These are phyloP conservation scores for Irpex sp. DNA, from an alignment of 1,284 basidiomycete species.

Conservation along the genomic window DNA sequence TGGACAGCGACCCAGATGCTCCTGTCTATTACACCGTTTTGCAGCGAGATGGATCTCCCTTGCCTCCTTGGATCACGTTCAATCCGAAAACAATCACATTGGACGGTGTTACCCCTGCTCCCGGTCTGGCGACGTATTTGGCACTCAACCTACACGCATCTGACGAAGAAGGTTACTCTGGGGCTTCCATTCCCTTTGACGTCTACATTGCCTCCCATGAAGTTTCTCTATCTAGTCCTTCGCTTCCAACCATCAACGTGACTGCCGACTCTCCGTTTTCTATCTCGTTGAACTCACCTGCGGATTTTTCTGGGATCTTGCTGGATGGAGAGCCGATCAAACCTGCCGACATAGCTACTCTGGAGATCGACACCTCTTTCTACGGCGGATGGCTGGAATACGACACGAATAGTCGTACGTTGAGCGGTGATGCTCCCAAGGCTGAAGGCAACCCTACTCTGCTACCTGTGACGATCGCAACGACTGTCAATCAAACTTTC, in stretches of 20 bases:
- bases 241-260: slow-evolving; percentile 64
- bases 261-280: slow-evolving; percentile 54
- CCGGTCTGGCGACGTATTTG: slow-evolving; percentile 24
- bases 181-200: slow-evolving; percentile 47
- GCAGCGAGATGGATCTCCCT: slow-evolving; percentile 59
- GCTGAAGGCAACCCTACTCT: slow-evolving; percentile 27
- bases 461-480: slow-evolving; percentile 61
- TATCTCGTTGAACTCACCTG: slow-evolving; percentile 51
- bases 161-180: slow-evolving; percentile 63
- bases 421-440: slow-evolving; percentile 62
- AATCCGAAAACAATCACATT: slow-evolving; percentile 68
- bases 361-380: slow-evolving; percentile 56
- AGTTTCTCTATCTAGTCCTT: slow-evolving; percentile 41
- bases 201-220: slow-evolving; percentile 64
- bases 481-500: slow-evolving; percentile 65
- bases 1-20: slow-evolving; percentile 33
- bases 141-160: slow-evolving; percentile 60
- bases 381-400: slow-evolving; percentile 64
- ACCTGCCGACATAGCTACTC: slow-evolving; percentile 44
- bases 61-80: slow-evolving; percentile 80
- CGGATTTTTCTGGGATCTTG: slow-evolving; percentile 57
- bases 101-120: slow-evolving; percentile 72
- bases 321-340: slow-evolving; percentile 58
- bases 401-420: slow-evolving; percentile 45
- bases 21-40: slow-evolving; percentile 65